These are phyloP conservation scores for Yamadazyma epiphylla DNA, from an alignment of 1,139 yeast genomes.

Conservation along the genomic window DNA sequence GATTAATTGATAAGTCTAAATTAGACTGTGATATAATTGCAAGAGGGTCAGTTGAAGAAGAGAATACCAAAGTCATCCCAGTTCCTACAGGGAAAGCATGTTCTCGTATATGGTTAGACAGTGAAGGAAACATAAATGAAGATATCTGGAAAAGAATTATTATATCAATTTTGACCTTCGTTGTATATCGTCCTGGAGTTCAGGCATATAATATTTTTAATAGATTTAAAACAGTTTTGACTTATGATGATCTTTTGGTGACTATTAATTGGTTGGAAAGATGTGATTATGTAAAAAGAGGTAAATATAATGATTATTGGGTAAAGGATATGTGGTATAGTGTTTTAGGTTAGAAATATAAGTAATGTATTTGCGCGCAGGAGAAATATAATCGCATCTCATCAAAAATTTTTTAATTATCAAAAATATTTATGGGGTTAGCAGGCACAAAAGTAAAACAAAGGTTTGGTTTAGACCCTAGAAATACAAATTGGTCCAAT, in stretches of 20 bases:
- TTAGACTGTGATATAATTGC: conserved; percentile 62
- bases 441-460: conserved; percentile 83
- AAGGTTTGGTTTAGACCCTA: conserved; percentile 87
- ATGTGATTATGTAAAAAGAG: conserved; percentile 35
- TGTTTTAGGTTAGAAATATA: conserved; percentile 20
- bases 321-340: conserved; percentile 53
- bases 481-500: conserved; percentile 94
- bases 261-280: conserved; percentile 57
- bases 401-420: conserved; percentile 2
- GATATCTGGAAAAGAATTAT: conserved; percentile 59
- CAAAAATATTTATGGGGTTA: conserved; percentile 59
- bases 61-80: conserved; percentile 15
- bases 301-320: conserved; percentile 47
- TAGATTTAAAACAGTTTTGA: conserved; percentile 39
- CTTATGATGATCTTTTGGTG: conserved; percentile 44
- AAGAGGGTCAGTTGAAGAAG: conserved; percentile 7
- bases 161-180: conserved; percentile 41
- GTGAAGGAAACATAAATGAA: conserved; percentile 55
- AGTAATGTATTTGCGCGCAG: conserved; percentile 1
- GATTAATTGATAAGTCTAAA: conserved; percentile 57
- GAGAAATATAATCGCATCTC: conserved; percentile 8
- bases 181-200: conserved; percentile 71
- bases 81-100: conserved; percentile 63
- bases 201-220: conserved; percentile 27
- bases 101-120: conserved; percentile 69